Conservation (phyloP, 805 yeast genomes). For the Metschnikowia reukaufii region DNA sequence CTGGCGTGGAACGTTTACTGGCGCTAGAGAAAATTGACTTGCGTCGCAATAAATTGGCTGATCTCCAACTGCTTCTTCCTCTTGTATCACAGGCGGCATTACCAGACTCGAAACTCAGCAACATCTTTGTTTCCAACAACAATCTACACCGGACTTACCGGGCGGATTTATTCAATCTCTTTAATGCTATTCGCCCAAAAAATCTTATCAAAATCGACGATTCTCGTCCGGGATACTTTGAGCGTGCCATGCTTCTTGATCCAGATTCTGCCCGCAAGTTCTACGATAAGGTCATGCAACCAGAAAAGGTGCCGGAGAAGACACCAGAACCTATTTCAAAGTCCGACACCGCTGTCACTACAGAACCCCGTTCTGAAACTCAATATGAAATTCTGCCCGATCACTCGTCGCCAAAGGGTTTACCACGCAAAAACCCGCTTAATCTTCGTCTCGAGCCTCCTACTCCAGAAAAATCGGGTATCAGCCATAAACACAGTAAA, state of each 20-base stretch:
- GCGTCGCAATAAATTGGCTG: constrained; percentile 45
- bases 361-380: too few relatives aligned
- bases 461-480: constrained; percentile 1
- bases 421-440: constrained; percentile 7
- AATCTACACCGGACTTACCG: constrained; percentile 47
- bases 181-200: constrained; percentile 51
- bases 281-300: constrained; percentile 38
- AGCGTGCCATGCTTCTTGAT: constrained; percentile 53
- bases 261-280: constrained; percentile 46
- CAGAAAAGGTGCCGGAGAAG: constrained; percentile 1
- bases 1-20: constrained; percentile 45
- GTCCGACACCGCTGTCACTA: too few relatives aligned
- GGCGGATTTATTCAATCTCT: constrained; percentile 53
- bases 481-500: constrained; percentile 12
- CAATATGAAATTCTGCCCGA: too few relatives aligned
- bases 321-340: not conserved
- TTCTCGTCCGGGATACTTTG: constrained; percentile 61
- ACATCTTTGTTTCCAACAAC: constrained; percentile 45
- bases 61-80: constrained; percentile 35
- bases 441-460: constrained; percentile 9
- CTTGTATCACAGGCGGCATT: constrained; percentile 35
- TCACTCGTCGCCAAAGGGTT: constrained; percentile 1
- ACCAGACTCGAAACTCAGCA: constrained; percentile 34
- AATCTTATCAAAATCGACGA: constrained; percentile 56
- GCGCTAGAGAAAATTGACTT: constrained; percentile 53